These are phyloP conservation scores for Termitomyces sp. DNA, from an alignment of 768 basidiomycete species.

Conservation along the genomic window DNA sequence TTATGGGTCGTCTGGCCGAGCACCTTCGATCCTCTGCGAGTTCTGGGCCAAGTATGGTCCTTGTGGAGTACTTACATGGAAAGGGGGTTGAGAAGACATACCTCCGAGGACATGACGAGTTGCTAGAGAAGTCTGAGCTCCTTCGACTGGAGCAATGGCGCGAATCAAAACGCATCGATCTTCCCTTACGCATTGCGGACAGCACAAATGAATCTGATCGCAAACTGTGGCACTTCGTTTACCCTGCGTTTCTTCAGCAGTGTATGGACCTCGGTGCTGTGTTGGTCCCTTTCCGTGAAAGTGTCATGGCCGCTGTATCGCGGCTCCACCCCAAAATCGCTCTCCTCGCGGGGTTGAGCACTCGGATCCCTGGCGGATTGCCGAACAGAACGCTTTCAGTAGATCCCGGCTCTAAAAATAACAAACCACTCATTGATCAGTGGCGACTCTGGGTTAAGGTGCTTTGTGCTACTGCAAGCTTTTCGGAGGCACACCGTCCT, in stretches of 20 bases:
- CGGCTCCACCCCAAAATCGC: slow-evolving; percentile 71
- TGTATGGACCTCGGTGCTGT: slow-evolving; percentile 46
- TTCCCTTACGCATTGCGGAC: slow-evolving; percentile 65
- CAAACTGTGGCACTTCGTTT: slow-evolving; percentile 70
- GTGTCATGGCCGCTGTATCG: slow-evolving; percentile 60
- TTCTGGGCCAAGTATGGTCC: slow-evolving; percentile 26
- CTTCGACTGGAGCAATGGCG: slow-evolving; percentile 65
- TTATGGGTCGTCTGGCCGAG: slow-evolving; percentile 43
- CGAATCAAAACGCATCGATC: slow-evolving; percentile 47
- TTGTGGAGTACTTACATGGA: slow-evolving; percentile 52
- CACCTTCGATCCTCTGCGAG: slow-evolving; percentile 32
- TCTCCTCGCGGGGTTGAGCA: slow-evolving; percentile 68
- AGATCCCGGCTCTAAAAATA: slow-evolving; percentile 56
- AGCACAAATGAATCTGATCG: slow-evolving; percentile 64
- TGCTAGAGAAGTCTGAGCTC: slow-evolving; percentile 56
- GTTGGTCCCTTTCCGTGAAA: slow-evolving; percentile 52
- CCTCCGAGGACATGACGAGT: slow-evolving; percentile 59
- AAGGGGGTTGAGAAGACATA: slow-evolving; percentile 38
- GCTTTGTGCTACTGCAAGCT: slow-evolving; percentile 75
- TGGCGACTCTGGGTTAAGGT: slow-evolving; percentile 84
- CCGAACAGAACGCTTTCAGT: slow-evolving; percentile 31
- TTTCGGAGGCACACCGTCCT: slow-evolving; percentile 55
- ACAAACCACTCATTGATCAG: slow-evolving; percentile 58
- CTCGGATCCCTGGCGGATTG: slow-evolving; percentile 41
- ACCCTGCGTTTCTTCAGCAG: slow-evolving; percentile 56